phyloP scores from a whole-genome alignment of 225 moss, liverwort and hornwort genomes.

The Bryum argenteum region DNA sequence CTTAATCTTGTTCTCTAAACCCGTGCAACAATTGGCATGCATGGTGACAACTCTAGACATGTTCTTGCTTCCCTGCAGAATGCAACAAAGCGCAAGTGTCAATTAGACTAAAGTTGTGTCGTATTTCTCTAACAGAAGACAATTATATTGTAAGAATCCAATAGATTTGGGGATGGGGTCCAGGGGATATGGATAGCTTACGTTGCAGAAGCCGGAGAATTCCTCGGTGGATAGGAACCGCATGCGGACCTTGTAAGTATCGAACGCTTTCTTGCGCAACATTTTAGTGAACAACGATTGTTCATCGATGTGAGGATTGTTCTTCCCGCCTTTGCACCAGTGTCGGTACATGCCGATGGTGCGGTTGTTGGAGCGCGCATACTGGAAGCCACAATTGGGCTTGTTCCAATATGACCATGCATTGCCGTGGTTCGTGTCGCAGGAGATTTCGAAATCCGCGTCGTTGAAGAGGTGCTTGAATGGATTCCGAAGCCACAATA shows the following conservation, averaged over 20 bases:
- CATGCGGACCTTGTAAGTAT: slow-evolving; percentile 37
- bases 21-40: slow-evolving; percentile 52
- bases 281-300: slow-evolving; percentile 59
- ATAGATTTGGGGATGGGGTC: no score
- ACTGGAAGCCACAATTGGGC: slow-evolving; percentile 83
- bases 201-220: slow-evolving; percentile 87
- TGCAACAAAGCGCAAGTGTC: no score
- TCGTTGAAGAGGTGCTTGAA: slow-evolving; percentile 51
- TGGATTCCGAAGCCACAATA: slow-evolving; percentile 81
- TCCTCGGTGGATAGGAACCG: slow-evolving; percentile 54
- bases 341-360: slow-evolving; percentile 73
- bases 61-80: slow-evolving; percentile 40
- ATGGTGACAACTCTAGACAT: slow-evolving; percentile 49
- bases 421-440: slow-evolving; percentile 59
- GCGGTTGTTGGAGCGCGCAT: slow-evolving; percentile 51
- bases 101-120: no score
- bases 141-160: no score
- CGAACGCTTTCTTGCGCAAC: slow-evolving; percentile 29
- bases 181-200: not conserved
- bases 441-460: slow-evolving; percentile 73
- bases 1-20: slow-evolving; percentile 41
- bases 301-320: slow-evolving; percentile 54
- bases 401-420: slow-evolving; percentile 15
- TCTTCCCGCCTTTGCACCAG: slow-evolving; percentile 58
- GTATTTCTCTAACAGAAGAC: no score